Evolutionary conservation across 176 grass and related monocot genomes (phyloP).

Genomic region (Oryza brachyantha): DNA sequence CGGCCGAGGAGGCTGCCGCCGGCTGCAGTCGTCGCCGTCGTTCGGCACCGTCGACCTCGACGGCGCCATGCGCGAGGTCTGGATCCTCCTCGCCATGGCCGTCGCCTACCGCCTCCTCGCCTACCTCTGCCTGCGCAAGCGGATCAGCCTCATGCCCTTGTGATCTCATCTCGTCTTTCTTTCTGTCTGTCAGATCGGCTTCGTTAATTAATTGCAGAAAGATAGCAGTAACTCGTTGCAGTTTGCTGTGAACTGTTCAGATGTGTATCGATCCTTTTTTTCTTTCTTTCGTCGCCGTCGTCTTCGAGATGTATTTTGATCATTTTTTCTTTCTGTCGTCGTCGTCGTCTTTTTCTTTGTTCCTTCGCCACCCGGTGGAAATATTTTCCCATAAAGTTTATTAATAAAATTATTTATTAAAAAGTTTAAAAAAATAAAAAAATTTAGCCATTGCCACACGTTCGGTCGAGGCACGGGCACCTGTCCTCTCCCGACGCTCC

Average conservation of each 20-base stretch:
- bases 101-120: slow-evolving; percentile 68
- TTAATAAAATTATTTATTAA: no score
- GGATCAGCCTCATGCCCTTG: slow-evolving; percentile 61
- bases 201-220: no score
- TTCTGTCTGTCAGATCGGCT: no score
- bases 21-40: slow-evolving; percentile 74
- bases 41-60: slow-evolving; percentile 79
- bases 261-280: not conserved
- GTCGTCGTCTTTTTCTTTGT: no score
- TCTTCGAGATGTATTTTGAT: not conserved
- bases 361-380: no score
- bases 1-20: slow-evolving; percentile 45
- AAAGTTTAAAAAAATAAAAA: no score
- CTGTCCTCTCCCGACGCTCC: not conserved
- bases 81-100: slow-evolving; percentile 84
- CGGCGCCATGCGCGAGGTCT: slow-evolving; percentile 57
- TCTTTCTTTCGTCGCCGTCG: no score
- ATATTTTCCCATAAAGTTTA: no score
- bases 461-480: not conserved
- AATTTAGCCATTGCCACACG: slow-evolving; percentile 7
- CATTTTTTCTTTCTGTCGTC: no score
- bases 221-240: not conserved
- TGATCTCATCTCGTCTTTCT: slow-evolving; percentile 37
- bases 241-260: not conserved
- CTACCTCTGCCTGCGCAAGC: slow-evolving; percentile 64